These are phyloP conservation scores for Kuraishia ogatae DNA, from an alignment of 805 yeast species.

Conservation along the genomic window DNA sequence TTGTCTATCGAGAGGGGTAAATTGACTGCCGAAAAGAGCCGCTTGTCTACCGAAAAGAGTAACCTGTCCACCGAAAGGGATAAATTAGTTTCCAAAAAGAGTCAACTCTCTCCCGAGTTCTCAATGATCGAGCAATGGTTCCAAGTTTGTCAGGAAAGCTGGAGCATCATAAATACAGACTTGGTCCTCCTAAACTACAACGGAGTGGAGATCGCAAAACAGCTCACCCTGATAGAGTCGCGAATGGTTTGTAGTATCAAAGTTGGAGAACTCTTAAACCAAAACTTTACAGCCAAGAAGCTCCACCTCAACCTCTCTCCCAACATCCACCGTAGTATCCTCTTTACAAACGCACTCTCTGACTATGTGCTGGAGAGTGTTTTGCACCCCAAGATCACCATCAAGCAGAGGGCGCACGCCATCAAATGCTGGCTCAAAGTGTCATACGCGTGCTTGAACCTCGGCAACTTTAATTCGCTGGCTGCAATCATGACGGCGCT, in stretches of 20 bases:
- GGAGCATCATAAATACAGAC: constrained; percentile 49
- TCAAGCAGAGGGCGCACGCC: constrained; percentile 42
- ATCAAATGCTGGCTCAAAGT: constrained; percentile 67
- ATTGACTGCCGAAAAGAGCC: no score
- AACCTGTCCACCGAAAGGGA: no score
- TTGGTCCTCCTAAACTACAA: constrained; percentile 49
- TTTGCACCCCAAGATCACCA: constrained; percentile 39
- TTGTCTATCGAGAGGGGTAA: no score
- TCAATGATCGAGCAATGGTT: constrained; percentile 33
- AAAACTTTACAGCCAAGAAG: constrained; percentile 52
- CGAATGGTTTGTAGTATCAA: constrained; percentile 53
- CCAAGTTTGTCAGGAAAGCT: constrained; percentile 40
- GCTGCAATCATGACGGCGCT: constrained; percentile 73
- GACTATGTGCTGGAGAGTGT: constrained; percentile 67
- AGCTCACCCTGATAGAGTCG: constrained; percentile 65
- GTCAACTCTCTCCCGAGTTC: background rate
- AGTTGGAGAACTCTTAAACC: constrained; percentile 59
- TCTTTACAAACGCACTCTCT: constrained; percentile 64
- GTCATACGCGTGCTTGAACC: constrained; percentile 62
- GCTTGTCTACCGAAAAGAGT: no score
- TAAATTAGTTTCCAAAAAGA: constrained; percentile 3
- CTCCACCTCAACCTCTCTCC: constrained; percentile 52
- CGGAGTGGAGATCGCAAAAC: constrained; percentile 71
- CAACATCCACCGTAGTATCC: constrained; percentile 49
- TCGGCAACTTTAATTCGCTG: constrained; percentile 69